Base-by-base conservation (phyloP, 2,329 filamentous ascomycete genomes). In the Aspergillus amoenus region DNA sequence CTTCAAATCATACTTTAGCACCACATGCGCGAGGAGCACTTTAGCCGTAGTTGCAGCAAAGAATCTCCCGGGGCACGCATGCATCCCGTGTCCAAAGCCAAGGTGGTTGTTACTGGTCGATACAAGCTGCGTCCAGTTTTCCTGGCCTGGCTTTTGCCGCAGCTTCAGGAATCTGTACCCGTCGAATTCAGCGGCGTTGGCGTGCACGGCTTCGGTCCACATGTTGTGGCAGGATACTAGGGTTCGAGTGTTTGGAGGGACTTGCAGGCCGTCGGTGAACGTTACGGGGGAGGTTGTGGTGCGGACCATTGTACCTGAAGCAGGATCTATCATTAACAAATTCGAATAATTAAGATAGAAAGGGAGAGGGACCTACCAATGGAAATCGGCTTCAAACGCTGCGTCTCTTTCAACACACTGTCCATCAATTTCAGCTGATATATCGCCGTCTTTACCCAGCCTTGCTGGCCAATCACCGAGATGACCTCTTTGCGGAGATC, bases 21-120 rank as follows among this genome's bases (percentile, higher is more conserved):
- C 60, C 4, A 83, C 64, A 48, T 81, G 75, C 0, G 77, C 74
- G 37, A 82, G 60, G 3, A 81, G 73, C 65, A 84, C 79, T 64
- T 84, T 84, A 6, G 83, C 68, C 64, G 82, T 79, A 46, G 80
- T 73, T 0, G 78, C 76, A 0, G 81, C 80, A 55, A 84, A 82
- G 70, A 84, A 84, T 0, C 82, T 72, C 0, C 81, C 82, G 0
- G 80, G 79, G 47, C 82, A 71, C 18, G 64, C 59, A 34, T 68
- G 61, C 44, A 57, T 63, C 6, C 73, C 73, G 40, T 66, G 62
- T 2, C 72, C 71, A 52, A 74, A 74, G 18, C 54, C 60, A 8
- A 71, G 45, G 21, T 53, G 51, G 9, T 53, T 30, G 3, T 22
- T 15, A 9, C 41, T 46, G 4, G 42, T 42, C 8, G 51, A 27